Evolutionary conservation across 768 basidiomycete genomes (phyloP).

Genomic region (Phaffia australis): DNA sequence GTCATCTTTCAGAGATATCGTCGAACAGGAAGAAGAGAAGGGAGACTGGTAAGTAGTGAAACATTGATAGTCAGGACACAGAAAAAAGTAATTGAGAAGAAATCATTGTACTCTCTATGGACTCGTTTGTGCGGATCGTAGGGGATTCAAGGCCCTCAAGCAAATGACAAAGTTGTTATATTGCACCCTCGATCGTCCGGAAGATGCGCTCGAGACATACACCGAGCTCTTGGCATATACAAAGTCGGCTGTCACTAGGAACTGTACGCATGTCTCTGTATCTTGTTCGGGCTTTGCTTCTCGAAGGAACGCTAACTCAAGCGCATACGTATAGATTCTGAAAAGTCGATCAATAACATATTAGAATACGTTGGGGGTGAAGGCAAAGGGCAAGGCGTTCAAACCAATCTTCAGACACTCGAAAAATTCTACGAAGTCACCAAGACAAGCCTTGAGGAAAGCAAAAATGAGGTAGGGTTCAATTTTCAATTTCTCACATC

Average conservation of each 20-base stretch:
- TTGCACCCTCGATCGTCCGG: constrained; percentile 62
- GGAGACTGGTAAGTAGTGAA: constrained; percentile 69
- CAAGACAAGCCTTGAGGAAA: constrained; percentile 75
- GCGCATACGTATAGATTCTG: constrained; percentile 48
- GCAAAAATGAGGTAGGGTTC: constrained; percentile 77
- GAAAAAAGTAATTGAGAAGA: neutral
- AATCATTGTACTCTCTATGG: neutral
- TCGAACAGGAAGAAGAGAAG: constrained; percentile 80
- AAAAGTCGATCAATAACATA: constrained; percentile 97
- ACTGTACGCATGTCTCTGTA: constrained; percentile 33
- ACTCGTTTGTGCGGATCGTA: constrained; percentile 34
- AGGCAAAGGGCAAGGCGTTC: constrained; percentile 45
- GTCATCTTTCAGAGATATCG: constrained; percentile 77
- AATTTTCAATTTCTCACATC: neutral
- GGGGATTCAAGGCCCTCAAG: constrained; percentile 98
- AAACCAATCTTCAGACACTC: constrained; percentile 57
- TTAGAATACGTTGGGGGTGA: constrained; percentile 90
- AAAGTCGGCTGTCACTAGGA: constrained; percentile 86
- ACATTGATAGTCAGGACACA: neutral
- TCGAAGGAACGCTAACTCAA: neutral
- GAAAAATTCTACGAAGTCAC: constrained; percentile 95
- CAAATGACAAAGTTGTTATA: constrained; percentile 93
- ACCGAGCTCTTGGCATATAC: constrained; percentile 80
- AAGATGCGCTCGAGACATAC: constrained; percentile 77
- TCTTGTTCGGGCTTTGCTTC: neutral